A percentile compares a stretch with the other conserved stretches of the same genome.
Conservation (phyloP, 768 basidiomycete genomes). For the Hericium erinaceus region DNA sequence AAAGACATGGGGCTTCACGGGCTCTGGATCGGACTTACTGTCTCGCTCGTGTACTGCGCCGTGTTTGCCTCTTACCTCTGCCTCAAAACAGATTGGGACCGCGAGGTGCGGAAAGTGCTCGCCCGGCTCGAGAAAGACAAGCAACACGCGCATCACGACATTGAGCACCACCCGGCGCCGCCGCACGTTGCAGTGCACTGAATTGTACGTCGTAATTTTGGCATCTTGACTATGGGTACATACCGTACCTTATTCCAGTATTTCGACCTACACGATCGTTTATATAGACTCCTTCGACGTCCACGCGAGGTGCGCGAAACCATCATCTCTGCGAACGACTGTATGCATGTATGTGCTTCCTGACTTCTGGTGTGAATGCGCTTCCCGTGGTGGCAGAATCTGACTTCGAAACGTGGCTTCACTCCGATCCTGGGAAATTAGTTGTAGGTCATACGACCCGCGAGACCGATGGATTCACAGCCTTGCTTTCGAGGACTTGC, state of each 20-base stretch:
- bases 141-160: neutral
- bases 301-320: no score
- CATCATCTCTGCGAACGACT: no score
- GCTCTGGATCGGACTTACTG: slow-evolving; percentile 78
- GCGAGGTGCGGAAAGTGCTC: slow-evolving; percentile 55
- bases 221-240: no score
- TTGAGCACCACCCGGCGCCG: neutral
- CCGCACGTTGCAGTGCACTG: neutral
- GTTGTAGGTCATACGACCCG: no score
- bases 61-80: slow-evolving; percentile 44
- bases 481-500: no score
- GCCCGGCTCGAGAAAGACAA: slow-evolving; percentile 31
- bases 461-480: no score
- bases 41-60: slow-evolving; percentile 51
- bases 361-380: neutral
- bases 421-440: no score
- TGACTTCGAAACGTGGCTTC: no score
- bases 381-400: no score
- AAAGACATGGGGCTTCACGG: slow-evolving; percentile 51
- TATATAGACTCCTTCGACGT: no score
- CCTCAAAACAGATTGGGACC: slow-evolving; percentile 57
- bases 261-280: no score
- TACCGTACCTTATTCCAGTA: no score
- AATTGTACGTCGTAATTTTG: neutral
- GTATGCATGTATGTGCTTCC: neutral